A percentile compares a stretch with the other conserved stretches of the same genome.
Evolutionary conservation across 2,329 filamentous ascomycete species (phyloP).

Genomic region (Alternaria sp.): DNA sequence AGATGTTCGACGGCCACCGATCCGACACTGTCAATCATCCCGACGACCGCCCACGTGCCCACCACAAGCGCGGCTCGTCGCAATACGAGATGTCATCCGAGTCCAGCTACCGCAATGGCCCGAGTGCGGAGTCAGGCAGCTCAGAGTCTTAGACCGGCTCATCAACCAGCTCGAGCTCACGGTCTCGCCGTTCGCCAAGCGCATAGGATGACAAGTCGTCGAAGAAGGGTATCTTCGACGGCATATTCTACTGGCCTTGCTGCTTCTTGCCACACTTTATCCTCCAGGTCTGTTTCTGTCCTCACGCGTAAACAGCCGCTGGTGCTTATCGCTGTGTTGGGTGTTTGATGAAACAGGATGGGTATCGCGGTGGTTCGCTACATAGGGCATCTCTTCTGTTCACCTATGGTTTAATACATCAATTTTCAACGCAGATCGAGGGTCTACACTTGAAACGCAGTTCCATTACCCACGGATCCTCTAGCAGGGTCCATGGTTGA

Average conservation of each 20-base stretch:
- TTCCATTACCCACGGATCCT: no score
- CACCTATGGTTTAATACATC: neutral
- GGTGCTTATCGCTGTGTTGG: neutral
- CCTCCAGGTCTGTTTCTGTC: slow-evolving; percentile 48
- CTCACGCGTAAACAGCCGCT: slow-evolving; percentile 18
- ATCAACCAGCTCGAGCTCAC: slow-evolving; percentile 27
- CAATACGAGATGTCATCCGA: slow-evolving; percentile 32
- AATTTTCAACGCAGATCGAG: no score
- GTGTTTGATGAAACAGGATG: neutral
- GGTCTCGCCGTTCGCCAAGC: slow-evolving; percentile 15
- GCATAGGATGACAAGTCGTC: slow-evolving; percentile 40
- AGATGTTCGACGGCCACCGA: slow-evolving; percentile 40
- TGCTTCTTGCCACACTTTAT: slow-evolving; percentile 48
- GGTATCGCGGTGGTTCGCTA: neutral
- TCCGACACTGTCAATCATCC: slow-evolving; percentile 34
- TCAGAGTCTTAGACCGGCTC: slow-evolving; percentile 38
- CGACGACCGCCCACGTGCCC: slow-evolving; percentile 34
- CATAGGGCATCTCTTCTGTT: neutral
- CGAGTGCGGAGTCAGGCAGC: slow-evolving; percentile 38
- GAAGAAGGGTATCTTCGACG: slow-evolving; percentile 31
- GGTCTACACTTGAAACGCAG: no score
- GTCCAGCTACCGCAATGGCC: slow-evolving; percentile 37
- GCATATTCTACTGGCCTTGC: slow-evolving; percentile 42
- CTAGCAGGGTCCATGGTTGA: no score
- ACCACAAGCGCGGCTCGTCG: slow-evolving; percentile 29